phyloP scores from a whole-genome alignment of 371 early-diverging fungal species.

The Neoconidiobolus thromboides region DNA sequence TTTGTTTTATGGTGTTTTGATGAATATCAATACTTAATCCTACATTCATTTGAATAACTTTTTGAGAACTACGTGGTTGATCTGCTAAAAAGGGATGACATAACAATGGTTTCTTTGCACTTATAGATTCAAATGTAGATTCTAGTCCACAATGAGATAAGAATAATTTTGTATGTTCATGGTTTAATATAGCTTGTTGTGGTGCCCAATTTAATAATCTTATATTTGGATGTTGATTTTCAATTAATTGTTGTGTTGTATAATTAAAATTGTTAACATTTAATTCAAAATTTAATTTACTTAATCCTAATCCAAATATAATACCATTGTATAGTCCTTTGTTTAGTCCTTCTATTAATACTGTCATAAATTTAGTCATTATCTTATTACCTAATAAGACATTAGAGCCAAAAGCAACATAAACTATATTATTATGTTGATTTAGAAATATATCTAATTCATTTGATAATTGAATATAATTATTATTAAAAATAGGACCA shows the following conservation, averaged over 20 bases:
- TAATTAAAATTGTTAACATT: background rate
- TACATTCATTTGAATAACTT: background rate
- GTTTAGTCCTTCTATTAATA: background rate
- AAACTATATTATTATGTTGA: background rate
- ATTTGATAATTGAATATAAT: background rate
- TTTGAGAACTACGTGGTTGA: background rate
- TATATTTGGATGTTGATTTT: background rate
- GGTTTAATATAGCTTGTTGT: background rate
- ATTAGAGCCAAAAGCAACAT: conserved; percentile 2
- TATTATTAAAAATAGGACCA: background rate
- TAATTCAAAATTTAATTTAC: background rate
- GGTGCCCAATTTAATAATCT: background rate
- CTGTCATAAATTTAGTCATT: background rate
- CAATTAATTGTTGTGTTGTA: background rate
- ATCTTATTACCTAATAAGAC: background rate
- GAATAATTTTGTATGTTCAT: background rate
- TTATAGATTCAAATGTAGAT: background rate
- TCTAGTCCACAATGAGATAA: background rate
- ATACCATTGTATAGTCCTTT: background rate
- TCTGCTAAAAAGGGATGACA: background rate
- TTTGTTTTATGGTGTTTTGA: too few relatives aligned
- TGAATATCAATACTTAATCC: too few relatives aligned
- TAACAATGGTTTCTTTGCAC: background rate
- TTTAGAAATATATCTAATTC: background rate
- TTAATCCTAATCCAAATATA: background rate